Conservation (phyloP, 2,329 filamentous ascomycete genomes). For the Huntiella bhutanensis region DNA sequence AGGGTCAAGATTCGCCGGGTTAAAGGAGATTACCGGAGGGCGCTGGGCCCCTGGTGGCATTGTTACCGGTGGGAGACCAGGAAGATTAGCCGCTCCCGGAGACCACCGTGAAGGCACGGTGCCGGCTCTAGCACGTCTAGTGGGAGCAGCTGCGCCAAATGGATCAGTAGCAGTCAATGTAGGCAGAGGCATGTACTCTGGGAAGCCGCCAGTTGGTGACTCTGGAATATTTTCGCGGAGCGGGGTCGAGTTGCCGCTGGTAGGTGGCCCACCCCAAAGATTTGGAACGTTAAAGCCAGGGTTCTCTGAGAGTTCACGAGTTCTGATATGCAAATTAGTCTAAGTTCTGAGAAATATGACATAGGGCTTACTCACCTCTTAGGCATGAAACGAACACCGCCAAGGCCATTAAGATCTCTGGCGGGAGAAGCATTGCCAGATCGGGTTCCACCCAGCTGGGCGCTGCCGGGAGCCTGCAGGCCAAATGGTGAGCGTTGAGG, state of each 20-base stretch:
- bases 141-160: constrained; percentile 35
- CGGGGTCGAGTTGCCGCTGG: constrained; percentile 88
- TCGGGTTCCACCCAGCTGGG: constrained; percentile 44
- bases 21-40: constrained; percentile 39
- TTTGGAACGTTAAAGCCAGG: constrained; percentile 47
- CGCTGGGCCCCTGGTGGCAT: constrained; percentile 6
- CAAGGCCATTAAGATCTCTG: constrained; percentile 47
- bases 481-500: constrained; percentile 55
- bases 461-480: constrained; percentile 38
- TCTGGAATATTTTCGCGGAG: constrained; percentile 94
- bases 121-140: constrained; percentile 70
- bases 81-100: constrained; percentile 37
- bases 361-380: constrained; percentile 54
- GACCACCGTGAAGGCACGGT: constrained; percentile 94
- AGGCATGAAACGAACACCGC: constrained; percentile 60
- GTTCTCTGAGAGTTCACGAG: constrained; percentile 88
- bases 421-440: constrained; percentile 91
- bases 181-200: constrained; percentile 49
- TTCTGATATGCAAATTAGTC: constrained; percentile 24
- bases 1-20: constrained; percentile 41
- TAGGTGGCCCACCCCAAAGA: constrained; percentile 88
- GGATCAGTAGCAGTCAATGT: constrained; percentile 27
- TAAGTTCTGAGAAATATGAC: not conserved
- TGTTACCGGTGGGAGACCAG: constrained; percentile 14
- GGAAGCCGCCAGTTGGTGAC: constrained; percentile 88